phyloP scores from a whole-genome alignment of 441 rosid species.

The Sinapis alba region DNA sequence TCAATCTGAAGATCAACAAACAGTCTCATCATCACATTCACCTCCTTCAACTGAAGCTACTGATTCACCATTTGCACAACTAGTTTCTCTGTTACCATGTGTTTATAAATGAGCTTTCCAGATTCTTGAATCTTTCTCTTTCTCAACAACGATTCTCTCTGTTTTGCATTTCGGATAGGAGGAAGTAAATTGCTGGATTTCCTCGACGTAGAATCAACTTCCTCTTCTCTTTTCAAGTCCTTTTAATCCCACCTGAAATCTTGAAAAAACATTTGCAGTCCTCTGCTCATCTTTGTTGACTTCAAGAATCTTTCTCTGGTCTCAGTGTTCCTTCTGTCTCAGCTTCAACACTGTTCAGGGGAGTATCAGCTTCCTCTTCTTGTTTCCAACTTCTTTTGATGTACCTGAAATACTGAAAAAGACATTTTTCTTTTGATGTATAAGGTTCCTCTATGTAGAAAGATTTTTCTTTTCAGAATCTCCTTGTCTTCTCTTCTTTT shows the following conservation, averaged over 20 bases:
- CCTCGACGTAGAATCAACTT: constrained; percentile 26
- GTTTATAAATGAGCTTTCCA: constrained; percentile 87
- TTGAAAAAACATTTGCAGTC: constrained; percentile 28
- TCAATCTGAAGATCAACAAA: too few relatives aligned
- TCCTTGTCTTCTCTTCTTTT: too few relatives aligned
- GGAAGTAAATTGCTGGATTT: constrained; percentile 15
- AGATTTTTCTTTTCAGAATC: constrained; percentile 53
- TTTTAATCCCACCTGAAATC: constrained; percentile 30
- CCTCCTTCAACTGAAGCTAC: constrained; percentile 30
- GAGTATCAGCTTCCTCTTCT: constrained; percentile 19
- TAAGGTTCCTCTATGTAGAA: constrained; percentile 66
- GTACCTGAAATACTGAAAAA: constrained; percentile 32
- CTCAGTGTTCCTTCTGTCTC: constrained; percentile 1
- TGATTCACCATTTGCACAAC: too few relatives aligned
- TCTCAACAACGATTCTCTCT: constrained; percentile 42
- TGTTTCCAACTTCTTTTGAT: background rate
- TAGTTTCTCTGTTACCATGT: constrained; percentile 63
- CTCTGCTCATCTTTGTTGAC: constrained; percentile 25
- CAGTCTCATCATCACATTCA: constrained; percentile 39
- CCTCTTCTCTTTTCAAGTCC: constrained; percentile 36
- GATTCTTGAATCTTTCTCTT: constrained; percentile 57
- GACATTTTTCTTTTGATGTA: constrained; percentile 50
- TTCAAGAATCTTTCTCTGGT: constrained; percentile 20
- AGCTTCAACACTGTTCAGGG: constrained; percentile 3
- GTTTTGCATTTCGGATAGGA: constrained; percentile 25